Conservation (phyloP, 1,139 yeast genomes). For the Hemisphaericaspora xylofermentans region DNA sequence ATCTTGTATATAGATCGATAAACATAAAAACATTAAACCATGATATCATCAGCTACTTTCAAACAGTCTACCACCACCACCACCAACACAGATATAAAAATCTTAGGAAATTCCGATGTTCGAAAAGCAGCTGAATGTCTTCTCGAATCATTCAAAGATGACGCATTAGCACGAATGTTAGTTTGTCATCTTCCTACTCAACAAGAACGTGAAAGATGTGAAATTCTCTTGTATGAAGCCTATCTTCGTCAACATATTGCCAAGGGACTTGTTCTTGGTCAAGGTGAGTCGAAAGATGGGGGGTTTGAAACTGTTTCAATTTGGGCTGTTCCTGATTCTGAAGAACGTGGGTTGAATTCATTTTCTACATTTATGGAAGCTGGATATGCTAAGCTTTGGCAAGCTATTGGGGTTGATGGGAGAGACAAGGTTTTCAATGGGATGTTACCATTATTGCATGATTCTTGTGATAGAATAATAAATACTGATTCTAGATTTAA, state of each 20-base stretch:
- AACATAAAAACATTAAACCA: background rate
- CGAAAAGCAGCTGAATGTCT: constrained; percentile 56
- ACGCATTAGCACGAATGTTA: constrained; percentile 51
- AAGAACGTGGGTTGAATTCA: constrained; percentile 45
- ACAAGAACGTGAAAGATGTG: constrained; percentile 39
- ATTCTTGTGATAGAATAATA: constrained; percentile 42
- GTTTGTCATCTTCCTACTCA: constrained; percentile 42
- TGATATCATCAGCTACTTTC: constrained; percentile 2
- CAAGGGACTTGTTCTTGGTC: constrained; percentile 55
- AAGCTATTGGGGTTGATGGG: constrained; percentile 52
- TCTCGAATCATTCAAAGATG: constrained; percentile 50
- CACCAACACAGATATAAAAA: background rate
- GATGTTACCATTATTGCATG: constrained; percentile 57
- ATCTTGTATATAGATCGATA: background rate
- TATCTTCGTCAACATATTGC: constrained; percentile 57
- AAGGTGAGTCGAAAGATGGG: constrained; percentile 40
- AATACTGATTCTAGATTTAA: constrained; percentile 33
- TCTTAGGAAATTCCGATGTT: constrained; percentile 42
- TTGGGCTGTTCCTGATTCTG: constrained; percentile 59
- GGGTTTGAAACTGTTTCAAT: constrained; percentile 62
- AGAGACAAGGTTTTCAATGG: constrained; percentile 55
- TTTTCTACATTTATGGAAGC: constrained; percentile 53
- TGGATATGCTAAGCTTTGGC: constrained; percentile 57
- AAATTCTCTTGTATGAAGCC: constrained; percentile 51
- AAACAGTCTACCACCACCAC: background rate